A percentile compares a stretch with the other conserved stretches of the same genome.
Evolutionary conservation across 2,329 filamentous ascomycete species (phyloP).

Genomic region (Cryphonectria parasitica): DNA sequence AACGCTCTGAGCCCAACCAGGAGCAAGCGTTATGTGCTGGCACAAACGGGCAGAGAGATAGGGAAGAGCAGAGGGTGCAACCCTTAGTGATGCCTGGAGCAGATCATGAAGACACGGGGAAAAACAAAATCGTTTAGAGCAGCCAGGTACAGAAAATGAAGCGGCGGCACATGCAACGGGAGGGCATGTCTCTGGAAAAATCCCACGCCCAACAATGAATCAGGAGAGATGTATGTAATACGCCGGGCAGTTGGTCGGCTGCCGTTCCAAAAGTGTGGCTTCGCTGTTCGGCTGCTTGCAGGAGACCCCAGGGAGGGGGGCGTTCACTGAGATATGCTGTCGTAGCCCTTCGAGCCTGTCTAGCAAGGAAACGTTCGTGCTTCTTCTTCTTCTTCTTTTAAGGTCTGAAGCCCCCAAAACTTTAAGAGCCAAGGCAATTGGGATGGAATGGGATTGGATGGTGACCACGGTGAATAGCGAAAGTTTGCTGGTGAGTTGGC

Average conservation of each 20-base stretch:
- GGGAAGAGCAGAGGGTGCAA: not conserved
- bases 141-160: not conserved
- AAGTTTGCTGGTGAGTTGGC: not conserved
- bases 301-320: not conserved
- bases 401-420: not conserved
- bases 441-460: not conserved
- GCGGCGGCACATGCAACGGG: conserved; percentile 7
- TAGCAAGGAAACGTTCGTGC: not conserved
- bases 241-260: not conserved
- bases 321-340: not conserved
- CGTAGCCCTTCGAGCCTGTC: not conserved
- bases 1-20: not conserved
- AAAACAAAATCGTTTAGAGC: not conserved
- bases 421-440: not conserved
- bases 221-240: not conserved
- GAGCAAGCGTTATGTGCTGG: not conserved
- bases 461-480: not conserved
- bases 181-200: conserved; percentile 17
- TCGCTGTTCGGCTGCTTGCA: conserved; percentile 15
- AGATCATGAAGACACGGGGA: not conserved
- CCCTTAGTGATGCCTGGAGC: not conserved
- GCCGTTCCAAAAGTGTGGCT: not conserved
- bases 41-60: not conserved
- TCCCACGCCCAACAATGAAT: not conserved
- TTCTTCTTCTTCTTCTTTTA: not conserved